These are phyloP conservation scores for Boletus coccyginus DNA, from an alignment of 768 basidiomycete genomes.

Conservation along the genomic window DNA sequence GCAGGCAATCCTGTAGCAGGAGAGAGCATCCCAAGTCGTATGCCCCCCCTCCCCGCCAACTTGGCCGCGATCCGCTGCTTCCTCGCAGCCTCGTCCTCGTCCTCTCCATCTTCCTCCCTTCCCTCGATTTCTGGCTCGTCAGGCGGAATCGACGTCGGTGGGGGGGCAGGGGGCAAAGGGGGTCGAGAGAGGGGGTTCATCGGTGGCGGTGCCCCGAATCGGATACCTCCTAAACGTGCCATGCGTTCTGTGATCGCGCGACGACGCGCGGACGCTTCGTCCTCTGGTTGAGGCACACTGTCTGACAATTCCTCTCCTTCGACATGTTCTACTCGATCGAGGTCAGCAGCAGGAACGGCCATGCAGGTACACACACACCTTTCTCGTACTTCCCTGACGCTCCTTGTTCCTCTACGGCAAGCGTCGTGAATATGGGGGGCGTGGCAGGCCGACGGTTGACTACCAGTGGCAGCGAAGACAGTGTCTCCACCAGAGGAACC, in stretches of 20 bases:
- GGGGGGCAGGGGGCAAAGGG: constrained; percentile 36
- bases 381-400: constrained; percentile 1
- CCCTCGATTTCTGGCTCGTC: constrained; percentile 22
- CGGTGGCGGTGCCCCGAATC: constrained; percentile 66
- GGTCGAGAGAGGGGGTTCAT: constrained; percentile 37
- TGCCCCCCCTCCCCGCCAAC: constrained; percentile 54
- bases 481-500: constrained; percentile 6
- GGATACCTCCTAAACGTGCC: constrained; percentile 87
- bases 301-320: constrained; percentile 13
- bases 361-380: constrained; percentile 1
- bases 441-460: constrained; percentile 12
- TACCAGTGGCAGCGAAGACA: constrained; percentile 19
- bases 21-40: constrained; percentile 57
- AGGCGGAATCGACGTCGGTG: constrained; percentile 32
- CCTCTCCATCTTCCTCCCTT: constrained; percentile 10
- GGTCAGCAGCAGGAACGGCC: not conserved
- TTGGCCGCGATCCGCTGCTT: constrained; percentile 53
- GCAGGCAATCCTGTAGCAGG: constrained; percentile 19
- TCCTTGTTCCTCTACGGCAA: constrained; percentile 10
- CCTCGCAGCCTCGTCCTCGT: constrained; percentile 56
- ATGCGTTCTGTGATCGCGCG: constrained; percentile 89
- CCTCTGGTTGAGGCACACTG: constrained; percentile 26
- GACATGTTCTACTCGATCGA: not conserved
- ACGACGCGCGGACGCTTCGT: constrained; percentile 52
- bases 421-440: constrained; percentile 25